phyloP scores from a whole-genome alignment of 495 filamentous ascomycete genomes.

The Penicillium cinerascens region DNA sequence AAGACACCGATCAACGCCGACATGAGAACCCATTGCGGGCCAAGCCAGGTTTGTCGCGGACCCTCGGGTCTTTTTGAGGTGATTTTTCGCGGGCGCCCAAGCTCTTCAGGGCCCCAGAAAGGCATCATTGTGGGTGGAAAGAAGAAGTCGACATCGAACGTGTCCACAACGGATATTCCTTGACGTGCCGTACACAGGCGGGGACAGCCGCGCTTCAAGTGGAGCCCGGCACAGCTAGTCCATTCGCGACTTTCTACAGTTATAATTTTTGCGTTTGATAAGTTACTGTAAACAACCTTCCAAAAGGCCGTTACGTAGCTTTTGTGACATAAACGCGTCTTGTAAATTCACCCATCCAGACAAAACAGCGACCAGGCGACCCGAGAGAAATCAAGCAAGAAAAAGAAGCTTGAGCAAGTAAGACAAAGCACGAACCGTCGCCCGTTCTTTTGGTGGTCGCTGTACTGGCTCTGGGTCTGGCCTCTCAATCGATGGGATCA shows the following conservation, averaged over 20 bases:
- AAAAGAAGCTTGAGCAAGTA: too few relatives aligned
- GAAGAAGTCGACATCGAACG: neutral
- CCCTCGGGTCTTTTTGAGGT: neutral
- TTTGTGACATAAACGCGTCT: too few relatives aligned
- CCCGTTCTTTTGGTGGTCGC: too few relatives aligned
- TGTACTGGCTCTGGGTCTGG: too few relatives aligned
- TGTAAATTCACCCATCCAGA: too few relatives aligned
- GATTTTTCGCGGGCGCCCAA: neutral
- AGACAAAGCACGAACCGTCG: too few relatives aligned
- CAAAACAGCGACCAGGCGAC: too few relatives aligned
- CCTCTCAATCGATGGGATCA: too few relatives aligned
- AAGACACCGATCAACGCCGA: neutral
- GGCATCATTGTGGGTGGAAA: neutral
- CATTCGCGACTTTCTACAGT: neutral
- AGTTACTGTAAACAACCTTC: too few relatives aligned
- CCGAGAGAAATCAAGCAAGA: too few relatives aligned
- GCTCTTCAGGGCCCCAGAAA: neutral
- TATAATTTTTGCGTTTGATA: neutral
- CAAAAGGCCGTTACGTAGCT: too few relatives aligned
- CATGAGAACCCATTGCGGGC: neutral
- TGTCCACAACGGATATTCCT: neutral
- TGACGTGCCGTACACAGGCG: neutral
- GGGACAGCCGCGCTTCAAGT: neutral
- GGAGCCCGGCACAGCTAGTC: neutral
- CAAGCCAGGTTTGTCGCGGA: neutral